Conservation (phyloP, 495 filamentous ascomycete genomes). For the Aeminium ludgeri region DNA sequence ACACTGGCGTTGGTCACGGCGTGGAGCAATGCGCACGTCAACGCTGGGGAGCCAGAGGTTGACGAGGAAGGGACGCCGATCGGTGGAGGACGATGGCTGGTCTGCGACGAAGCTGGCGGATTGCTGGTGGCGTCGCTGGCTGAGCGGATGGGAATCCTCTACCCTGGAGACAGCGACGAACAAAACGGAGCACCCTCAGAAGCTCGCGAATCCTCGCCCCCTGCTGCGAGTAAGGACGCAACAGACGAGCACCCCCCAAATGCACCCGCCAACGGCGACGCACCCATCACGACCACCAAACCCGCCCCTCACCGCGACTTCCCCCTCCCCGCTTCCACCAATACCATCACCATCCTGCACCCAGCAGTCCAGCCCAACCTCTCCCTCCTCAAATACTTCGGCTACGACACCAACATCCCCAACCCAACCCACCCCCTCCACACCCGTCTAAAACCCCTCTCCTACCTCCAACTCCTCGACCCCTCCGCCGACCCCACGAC, state of each 20-base stretch:
- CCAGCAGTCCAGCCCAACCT: conserved; percentile 81
- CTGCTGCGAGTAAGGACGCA: too few relatives aligned
- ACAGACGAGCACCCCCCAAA: too few relatives aligned
- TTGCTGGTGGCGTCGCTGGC: conserved; percentile 75
- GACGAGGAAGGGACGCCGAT: conserved; percentile 24
- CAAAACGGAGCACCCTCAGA: too few relatives aligned
- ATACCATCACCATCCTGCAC: conserved; percentile 80
- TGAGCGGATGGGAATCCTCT: conserved; percentile 74
- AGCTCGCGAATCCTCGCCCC: too few relatives aligned
- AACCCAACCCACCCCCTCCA: conserved; percentile 59
- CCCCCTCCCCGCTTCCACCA: conserved; percentile 41
- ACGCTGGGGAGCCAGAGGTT: conserved; percentile 24
- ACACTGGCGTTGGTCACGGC: conserved; percentile 54
- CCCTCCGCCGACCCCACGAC: conserved; percentile 58
- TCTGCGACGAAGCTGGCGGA: conserved; percentile 81
- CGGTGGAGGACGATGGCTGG: conserved; percentile 60
- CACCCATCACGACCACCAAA: conserved; percentile 8
- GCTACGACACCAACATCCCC: conserved; percentile 54
- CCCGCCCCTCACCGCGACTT: conserved; percentile 16
- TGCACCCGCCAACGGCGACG: too few relatives aligned
- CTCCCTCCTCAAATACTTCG: conserved; percentile 69
- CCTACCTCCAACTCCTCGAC: conserved; percentile 75
- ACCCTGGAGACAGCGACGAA: neutral
- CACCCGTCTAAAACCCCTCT: conserved; percentile 63
- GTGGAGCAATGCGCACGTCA: conserved; percentile 46